Conservation (phyloP, 257 asterid genomes). For the Ligustrum vulgare region DNA sequence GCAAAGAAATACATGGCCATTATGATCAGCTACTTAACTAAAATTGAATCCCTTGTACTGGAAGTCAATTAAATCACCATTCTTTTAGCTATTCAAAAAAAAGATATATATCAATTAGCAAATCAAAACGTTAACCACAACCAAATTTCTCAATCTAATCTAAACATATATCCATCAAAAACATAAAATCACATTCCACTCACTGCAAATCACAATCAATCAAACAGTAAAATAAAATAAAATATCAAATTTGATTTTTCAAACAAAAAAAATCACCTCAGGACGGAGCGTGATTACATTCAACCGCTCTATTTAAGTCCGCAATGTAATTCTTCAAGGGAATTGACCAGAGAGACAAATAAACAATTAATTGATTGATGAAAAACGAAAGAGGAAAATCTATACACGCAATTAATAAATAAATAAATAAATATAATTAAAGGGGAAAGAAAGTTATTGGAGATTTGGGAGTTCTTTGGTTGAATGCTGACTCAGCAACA, state of each 20-base stretch:
- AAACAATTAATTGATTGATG: background rate
- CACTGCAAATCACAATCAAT: background rate
- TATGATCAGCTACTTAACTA: constrained; percentile 17
- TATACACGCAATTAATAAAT: background rate
- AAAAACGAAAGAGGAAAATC: background rate
- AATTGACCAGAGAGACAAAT: background rate
- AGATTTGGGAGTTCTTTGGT: constrained; percentile 7
- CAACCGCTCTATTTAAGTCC: background rate
- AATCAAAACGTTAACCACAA: constrained; percentile 14
- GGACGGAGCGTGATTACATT: constrained; percentile 21
- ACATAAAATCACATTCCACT: background rate
- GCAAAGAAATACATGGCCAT: background rate
- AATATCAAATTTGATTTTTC: background rate
- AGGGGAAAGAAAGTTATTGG: constrained; percentile 19
- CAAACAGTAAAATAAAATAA: background rate
- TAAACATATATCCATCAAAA: background rate
- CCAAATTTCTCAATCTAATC: background rate
- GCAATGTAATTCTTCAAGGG: constrained; percentile 8
- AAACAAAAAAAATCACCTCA: constrained; percentile 15
- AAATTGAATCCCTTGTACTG: background rate
- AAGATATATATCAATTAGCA: background rate
- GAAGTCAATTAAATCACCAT: constrained; percentile 14
- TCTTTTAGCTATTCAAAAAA: background rate
- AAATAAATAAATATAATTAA: background rate
- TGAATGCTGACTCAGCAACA: constrained; percentile 34